These are phyloP conservation scores for Eimeria brunetti DNA, from an alignment of 169 alveolate genomes.

Conservation along the genomic window DNA sequence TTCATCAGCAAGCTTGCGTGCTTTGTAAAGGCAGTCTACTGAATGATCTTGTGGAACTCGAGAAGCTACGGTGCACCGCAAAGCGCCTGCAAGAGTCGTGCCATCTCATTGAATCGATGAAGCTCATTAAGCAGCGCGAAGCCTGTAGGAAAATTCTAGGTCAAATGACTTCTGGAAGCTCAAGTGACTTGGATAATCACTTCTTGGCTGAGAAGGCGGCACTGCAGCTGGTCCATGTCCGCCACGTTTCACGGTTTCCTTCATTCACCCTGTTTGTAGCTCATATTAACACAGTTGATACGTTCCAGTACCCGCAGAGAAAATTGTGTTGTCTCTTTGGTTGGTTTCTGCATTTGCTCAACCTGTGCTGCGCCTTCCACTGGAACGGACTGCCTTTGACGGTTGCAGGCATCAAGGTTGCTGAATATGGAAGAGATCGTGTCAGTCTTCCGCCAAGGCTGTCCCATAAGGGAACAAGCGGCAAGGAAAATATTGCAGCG, in stretches of 20 bases:
- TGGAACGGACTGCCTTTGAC: not conserved
- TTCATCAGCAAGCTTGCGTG: not conserved
- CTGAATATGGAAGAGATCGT: not conserved
- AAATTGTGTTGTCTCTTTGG: too few relatives aligned
- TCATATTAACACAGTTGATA: not conserved
- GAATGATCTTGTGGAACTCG: not conserved
- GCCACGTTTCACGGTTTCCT: not conserved
- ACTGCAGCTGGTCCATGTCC: slow-evolving; percentile 27
- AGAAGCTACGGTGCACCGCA: slow-evolving; percentile 8
- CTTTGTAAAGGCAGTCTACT: not conserved
- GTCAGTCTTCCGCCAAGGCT: not conserved
- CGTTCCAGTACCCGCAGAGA: not conserved
- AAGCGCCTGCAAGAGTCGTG: not conserved
- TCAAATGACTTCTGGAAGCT: not conserved
- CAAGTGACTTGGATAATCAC: not conserved
- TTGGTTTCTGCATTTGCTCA: not conserved
- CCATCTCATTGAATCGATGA: slow-evolving; percentile 1
- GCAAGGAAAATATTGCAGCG: slow-evolving; percentile 10
- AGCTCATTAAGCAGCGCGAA: slow-evolving; percentile 5
- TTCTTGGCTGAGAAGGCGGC: slow-evolving; percentile 28
- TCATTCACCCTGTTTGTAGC: not conserved
- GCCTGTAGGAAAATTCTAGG: not conserved
- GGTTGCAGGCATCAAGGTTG: slow-evolving; percentile 12
- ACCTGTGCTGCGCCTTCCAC: not conserved
- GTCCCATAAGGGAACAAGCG: not conserved